Conservation (phyloP, 1,284 basidiomycete genomes). For the Cryptococcus maquisensis region DNA sequence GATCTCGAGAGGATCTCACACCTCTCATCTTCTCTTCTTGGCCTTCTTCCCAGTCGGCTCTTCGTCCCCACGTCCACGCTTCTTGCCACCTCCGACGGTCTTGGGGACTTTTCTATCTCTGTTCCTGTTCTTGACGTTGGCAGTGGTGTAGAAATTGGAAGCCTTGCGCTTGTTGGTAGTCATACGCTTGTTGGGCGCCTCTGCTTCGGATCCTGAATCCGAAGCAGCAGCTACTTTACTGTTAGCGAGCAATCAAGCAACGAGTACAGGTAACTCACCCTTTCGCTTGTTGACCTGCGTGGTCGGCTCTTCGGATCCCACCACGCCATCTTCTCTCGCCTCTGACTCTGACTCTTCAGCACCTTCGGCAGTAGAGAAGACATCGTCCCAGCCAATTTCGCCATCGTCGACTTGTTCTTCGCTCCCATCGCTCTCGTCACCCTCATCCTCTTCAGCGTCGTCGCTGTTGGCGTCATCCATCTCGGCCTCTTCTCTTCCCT, state of each 20-base stretch:
- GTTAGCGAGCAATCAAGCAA: constrained; percentile 7
- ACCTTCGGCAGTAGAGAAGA: constrained; percentile 54
- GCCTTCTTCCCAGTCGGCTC: constrained; percentile 8
- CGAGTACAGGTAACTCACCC: constrained; percentile 8
- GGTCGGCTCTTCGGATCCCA: constrained; percentile 21
- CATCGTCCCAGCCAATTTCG: constrained; percentile 79
- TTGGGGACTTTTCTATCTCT: constrained; percentile 46
- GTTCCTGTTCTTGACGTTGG: constrained; percentile 87
- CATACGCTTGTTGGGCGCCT: constrained; percentile 68
- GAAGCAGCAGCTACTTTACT: constrained; percentile 10
- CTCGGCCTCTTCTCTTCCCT: constrained; percentile 31
- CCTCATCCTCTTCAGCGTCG: constrained; percentile 54
- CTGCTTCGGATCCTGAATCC: constrained; percentile 4
- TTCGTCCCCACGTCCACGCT: constrained; percentile 15
- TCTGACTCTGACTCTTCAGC: constrained; percentile 45
- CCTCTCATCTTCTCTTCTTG: constrained; percentile 15
- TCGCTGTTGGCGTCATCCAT: constrained; percentile 46
- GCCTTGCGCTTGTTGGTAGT: constrained; percentile 91
- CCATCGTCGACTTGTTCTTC: constrained; percentile 47
- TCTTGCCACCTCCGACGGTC: constrained; percentile 8
- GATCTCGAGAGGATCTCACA: neutral
- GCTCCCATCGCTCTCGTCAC: constrained; percentile 28
- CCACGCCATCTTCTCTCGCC: constrained; percentile 29
- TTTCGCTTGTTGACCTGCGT: constrained; percentile 20
- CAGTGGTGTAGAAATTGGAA: constrained; percentile 80